A percentile compares a stretch with the other conserved stretches of the same genome.
Evolutionary conservation across 2,329 filamentous ascomycete genomes (phyloP).

Genomic region (Parascedosporium putredinis): DNA sequence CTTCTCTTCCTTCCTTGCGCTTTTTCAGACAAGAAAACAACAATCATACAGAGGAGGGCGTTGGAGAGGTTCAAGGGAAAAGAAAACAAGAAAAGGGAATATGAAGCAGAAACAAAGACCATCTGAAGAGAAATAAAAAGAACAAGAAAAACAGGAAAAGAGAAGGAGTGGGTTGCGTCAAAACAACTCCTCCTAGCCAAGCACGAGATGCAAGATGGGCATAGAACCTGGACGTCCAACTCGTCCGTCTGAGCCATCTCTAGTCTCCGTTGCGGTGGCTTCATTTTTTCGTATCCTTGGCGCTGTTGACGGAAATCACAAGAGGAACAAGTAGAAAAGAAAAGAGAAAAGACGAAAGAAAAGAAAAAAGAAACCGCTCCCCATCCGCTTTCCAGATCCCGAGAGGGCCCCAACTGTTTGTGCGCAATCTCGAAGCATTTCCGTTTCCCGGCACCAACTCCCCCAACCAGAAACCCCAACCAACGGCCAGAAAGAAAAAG

Average conservation of each 20-base stretch:
- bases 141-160: background rate
- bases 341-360: background rate
- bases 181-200: background rate
- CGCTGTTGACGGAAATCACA: no score
- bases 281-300: no score
- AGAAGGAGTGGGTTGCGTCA: no score
- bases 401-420: background rate
- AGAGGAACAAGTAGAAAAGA: background rate
- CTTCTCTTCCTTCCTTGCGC: background rate
- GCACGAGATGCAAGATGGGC: no score
- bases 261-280: no score
- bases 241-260: no score
- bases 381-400: background rate
- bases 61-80: no score
- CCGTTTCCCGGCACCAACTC: background rate
- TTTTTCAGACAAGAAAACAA: background rate
- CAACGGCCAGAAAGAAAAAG: background rate
- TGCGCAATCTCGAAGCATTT: background rate
- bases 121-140: background rate
- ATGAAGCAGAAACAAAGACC: background rate
- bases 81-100: background rate
- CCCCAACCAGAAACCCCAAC: background rate
- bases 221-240: no score
- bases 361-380: background rate
- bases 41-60: constrained; percentile 6